Conservation (phyloP, 768 basidiomycete genomes). For the Suillus ampliporus region DNA sequence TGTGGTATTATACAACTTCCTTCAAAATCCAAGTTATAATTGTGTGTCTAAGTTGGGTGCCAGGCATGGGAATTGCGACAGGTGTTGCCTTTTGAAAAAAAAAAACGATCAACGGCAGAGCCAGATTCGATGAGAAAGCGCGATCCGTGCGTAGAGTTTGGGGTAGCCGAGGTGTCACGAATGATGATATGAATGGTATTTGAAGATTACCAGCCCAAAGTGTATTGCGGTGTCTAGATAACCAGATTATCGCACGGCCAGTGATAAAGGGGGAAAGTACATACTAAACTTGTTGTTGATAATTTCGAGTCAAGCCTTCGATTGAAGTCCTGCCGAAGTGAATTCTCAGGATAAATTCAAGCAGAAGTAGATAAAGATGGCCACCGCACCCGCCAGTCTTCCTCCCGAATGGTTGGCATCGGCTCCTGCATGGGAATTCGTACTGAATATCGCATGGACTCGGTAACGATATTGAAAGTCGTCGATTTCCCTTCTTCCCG, state of each 20-base stretch:
- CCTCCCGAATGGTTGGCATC: neutral
- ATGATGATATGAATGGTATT: neutral
- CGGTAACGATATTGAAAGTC: slow-evolving; percentile 33
- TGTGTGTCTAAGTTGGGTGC: neutral
- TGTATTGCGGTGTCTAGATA: neutral
- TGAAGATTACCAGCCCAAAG: neutral
- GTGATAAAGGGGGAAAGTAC: neutral
- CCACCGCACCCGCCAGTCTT: neutral
- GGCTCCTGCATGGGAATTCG: slow-evolving; percentile 14
- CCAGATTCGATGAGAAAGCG: neutral
- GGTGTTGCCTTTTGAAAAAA: neutral
- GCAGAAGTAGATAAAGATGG: neutral
- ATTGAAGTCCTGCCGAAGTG: neutral
- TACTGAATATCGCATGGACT: slow-evolving; percentile 4
- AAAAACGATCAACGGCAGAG: neutral
- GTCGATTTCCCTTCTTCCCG: slow-evolving; percentile 31
- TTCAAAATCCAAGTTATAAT: neutral
- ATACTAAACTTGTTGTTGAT: neutral
- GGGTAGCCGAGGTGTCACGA: neutral
- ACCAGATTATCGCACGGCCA: neutral
- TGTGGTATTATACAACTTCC: neutral
- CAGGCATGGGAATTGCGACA: neutral
- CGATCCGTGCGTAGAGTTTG: neutral
- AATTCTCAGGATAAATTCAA: neutral
- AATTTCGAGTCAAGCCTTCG: neutral